These are phyloP conservation scores for Opeltia flavorubescens DNA, from an alignment of 495 filamentous ascomycete genomes.

Conservation along the genomic window DNA sequence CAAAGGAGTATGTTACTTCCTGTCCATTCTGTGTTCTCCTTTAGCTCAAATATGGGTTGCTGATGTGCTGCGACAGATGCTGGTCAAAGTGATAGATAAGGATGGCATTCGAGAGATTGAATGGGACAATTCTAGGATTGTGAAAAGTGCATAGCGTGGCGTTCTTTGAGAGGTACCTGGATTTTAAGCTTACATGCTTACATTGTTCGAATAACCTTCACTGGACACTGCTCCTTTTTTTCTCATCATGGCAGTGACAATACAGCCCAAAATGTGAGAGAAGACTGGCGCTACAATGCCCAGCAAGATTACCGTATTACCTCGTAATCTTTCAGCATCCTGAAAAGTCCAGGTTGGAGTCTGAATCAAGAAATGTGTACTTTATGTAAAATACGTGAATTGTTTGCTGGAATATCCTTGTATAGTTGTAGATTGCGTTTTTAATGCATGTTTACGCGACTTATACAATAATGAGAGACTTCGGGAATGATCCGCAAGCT, in stretches of 20 bases:
- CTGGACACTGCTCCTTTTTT: not conserved
- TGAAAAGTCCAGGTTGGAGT: too few species aligned
- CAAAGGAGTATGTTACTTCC: slow-evolving; percentile 54
- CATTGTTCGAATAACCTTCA: not conserved
- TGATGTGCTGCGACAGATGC: slow-evolving; percentile 29
- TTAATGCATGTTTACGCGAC: too few species aligned
- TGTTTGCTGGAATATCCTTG: too few species aligned
- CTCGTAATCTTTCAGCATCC: too few species aligned
- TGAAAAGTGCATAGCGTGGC: slow-evolving; percentile 43
- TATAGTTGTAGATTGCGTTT: too few species aligned
- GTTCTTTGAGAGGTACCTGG: not conserved
- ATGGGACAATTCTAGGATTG: slow-evolving; percentile 64
- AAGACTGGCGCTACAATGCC: too few species aligned
- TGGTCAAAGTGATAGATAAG: slow-evolving; percentile 87
- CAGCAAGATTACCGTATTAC: too few species aligned
- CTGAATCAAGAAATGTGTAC: too few species aligned
- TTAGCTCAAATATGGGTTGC: slow-evolving; percentile 8
- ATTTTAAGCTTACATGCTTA: not conserved
- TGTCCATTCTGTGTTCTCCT: not conserved
- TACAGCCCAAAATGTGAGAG: too few species aligned
- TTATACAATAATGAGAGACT: too few species aligned
- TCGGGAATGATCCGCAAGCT: not conserved
- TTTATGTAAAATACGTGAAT: too few species aligned
- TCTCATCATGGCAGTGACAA: too few species aligned
- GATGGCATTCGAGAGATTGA: slow-evolving; percentile 73